phyloP scores from a whole-genome alignment of 129 eudicot species.

The Pseudognaphalium luteoalbum region DNA sequence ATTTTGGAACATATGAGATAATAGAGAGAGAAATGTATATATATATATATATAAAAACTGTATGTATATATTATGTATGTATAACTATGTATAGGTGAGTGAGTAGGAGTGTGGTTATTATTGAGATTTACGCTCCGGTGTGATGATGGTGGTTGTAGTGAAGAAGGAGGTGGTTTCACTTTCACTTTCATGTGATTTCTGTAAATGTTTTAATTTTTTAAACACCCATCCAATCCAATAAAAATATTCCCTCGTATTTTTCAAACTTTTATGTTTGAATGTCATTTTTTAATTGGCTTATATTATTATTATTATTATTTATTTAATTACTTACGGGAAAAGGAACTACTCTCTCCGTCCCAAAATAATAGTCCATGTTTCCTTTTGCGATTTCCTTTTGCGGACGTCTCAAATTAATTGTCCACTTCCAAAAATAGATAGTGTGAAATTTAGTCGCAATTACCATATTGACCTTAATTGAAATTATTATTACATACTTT shows the following conservation, averaged over 20 bases:
- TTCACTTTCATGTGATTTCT: constrained; percentile 36
- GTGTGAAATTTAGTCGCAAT: too few relatives aligned
- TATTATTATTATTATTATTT: too few relatives aligned
- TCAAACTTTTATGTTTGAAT: neutral
- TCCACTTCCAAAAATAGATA: too few relatives aligned
- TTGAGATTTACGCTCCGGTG: constrained; percentile 34
- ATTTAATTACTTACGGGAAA: too few relatives aligned
- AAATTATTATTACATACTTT: too few relatives aligned
- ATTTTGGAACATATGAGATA: neutral
- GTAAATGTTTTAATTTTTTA: constrained; percentile 26
- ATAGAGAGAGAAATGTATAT: constrained; percentile 5
- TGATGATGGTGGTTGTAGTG: constrained; percentile 16
- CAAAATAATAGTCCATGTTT: too few relatives aligned
- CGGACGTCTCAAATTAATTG: too few relatives aligned
- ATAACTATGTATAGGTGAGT: neutral
- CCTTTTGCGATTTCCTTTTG: too few relatives aligned
- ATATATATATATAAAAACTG: neutral
- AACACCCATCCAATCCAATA: neutral
- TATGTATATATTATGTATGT: too few relatives aligned
- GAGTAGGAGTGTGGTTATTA: constrained; percentile 17
- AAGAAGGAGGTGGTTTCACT: constrained; percentile 22
- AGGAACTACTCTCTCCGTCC: too few relatives aligned
- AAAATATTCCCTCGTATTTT: neutral
- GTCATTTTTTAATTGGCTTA: neutral
- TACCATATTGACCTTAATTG: too few relatives aligned